phyloP scores from a whole-genome alignment of 768 basidiomycete species.

The Leccinum pellstonianum region DNA sequence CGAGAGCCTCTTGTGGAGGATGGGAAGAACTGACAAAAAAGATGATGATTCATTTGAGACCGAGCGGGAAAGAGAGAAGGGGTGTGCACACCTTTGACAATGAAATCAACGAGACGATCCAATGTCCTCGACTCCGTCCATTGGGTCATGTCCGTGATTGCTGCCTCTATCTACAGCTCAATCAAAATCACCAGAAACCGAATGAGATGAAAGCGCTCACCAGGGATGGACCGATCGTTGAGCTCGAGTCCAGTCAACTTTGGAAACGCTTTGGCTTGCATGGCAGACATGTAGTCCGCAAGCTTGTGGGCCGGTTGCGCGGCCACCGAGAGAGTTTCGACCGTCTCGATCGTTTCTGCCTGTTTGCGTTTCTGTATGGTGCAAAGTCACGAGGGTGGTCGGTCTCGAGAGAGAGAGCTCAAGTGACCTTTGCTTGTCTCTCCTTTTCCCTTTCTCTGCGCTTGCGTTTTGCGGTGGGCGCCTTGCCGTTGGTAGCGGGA shows the following conservation, averaged over 20 bases:
- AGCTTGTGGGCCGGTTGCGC: conserved; percentile 55
- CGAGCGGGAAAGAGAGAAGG: not conserved
- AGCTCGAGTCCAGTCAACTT: conserved; percentile 77
- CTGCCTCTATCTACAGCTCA: conserved; percentile 61
- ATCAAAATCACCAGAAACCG: conserved; percentile 37
- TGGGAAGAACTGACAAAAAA: conserved; percentile 53
- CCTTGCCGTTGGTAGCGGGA: conserved; percentile 14
- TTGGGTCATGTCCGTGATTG: conserved; percentile 72
- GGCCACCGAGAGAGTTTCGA: conserved; percentile 47
- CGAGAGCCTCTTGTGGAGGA: conserved; percentile 63
- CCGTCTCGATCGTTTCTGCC: conserved; percentile 41
- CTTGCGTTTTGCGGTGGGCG: conserved; percentile 58
- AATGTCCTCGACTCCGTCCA: conserved; percentile 74
- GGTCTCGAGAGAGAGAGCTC: conserved; percentile 10
- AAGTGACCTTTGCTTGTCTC: conserved; percentile 61
- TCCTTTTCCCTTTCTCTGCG: conserved; percentile 73
- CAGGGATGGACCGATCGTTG: conserved; percentile 72
- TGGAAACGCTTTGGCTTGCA: conserved; percentile 69
- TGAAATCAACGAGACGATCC: conserved; percentile 72
- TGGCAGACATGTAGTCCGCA: conserved; percentile 59
- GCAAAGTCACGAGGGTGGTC: conserved; percentile 7
- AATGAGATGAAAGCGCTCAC: conserved; percentile 42
- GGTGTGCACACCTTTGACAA: conserved; percentile 56
- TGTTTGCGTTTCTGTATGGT: conserved; percentile 60
- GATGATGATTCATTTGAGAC: not conserved